These are phyloP conservation scores for Candida mattraensis DNA, from an alignment of 805 yeast species.

Conservation along the genomic window DNA sequence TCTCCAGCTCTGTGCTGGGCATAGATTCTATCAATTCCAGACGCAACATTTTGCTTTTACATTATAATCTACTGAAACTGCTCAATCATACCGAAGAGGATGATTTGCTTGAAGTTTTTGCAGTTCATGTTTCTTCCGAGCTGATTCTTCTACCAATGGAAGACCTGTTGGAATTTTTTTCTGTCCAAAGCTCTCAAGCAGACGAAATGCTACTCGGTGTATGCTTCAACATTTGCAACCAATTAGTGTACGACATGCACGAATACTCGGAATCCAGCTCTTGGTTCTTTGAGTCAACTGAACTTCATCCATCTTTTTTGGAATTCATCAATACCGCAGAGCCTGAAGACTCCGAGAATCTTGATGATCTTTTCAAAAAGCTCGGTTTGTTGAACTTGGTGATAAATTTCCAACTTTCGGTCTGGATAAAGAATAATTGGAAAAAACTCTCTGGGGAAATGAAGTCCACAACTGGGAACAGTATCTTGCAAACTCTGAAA, in stretches of 20 bases:
- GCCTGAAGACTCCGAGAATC: conserved; percentile 11
- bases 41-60: conserved; percentile 12
- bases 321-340: conserved; percentile 8
- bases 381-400: conserved; percentile 10
- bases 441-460: background rate
- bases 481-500: conserved; percentile 6
- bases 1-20: conserved; percentile 7
- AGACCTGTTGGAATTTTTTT: conserved; percentile 19
- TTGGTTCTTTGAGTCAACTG: conserved; percentile 14
- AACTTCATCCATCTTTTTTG: conserved; percentile 9
- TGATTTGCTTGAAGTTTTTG: conserved; percentile 8
- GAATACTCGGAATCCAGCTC: conserved; percentile 6
- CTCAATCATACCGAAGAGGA: background rate
- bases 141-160: conserved; percentile 1
- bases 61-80: conserved; percentile 4
- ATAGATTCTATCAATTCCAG: conserved; percentile 19
- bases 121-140: conserved; percentile 8
- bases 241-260: conserved; percentile 12
- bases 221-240: conserved; percentile 11
- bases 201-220: conserved; percentile 11
- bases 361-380: conserved; percentile 1
- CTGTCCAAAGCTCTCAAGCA: conserved; percentile 1
- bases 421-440: conserved; percentile 19
- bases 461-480: conserved; percentile 1
- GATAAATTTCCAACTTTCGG: conserved; percentile 15